Base-by-base conservation (phyloP, 129 eudicot species). In the Mikania micrantha region DNA sequence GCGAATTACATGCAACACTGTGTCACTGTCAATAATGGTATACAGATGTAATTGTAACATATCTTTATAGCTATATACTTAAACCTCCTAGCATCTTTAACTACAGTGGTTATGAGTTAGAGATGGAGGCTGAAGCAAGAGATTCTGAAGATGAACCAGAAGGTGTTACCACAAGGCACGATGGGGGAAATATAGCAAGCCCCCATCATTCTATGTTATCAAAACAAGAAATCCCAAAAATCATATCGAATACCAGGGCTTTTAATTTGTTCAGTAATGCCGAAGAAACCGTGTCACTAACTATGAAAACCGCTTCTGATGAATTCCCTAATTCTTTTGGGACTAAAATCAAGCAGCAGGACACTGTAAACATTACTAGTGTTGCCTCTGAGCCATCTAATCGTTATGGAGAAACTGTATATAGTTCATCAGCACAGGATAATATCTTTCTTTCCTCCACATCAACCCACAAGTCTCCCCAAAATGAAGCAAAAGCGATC, bases 111-210 rank as follows among this genome's bases (percentile, higher is more conserved):
- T 83, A 77, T 74, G 97, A 94, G 70, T 63, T 94, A 83, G 97
- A 89, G 80, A 71, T 84, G 90, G 93, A 88, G 49, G 84, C 90
- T 67, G 87, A 94, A 83, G 99, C 91, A 49, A 81, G 80, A 78
- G 99, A 89, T 85, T 89, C 97, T 24, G 97, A 93, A 60, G 96
- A 86, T 5, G 97, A 87, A 75, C 71, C 74, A 21, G 88, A 67
- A 80, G 83, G 70, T 4, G 3, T 60, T 41, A 48, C 78, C 58
- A 12, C 57, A 39, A 41, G 82, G 78, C 49, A 41, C 67, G 36
- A 52, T 24, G 75, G 63, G 19, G 79, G 45, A 11, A 69, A 57
- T 28, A 27, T 21, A 59, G 67, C 67, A 72, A 78, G 44, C 49
- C 67, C 78, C 39, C 71, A 44, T 64, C 72, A 71, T 22, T 69